Evolutionary conservation across 805 yeast genomes (phyloP), one percentile per base, ranked within the genome.

Genomic region (Priceomyces carsonii): DNA sequence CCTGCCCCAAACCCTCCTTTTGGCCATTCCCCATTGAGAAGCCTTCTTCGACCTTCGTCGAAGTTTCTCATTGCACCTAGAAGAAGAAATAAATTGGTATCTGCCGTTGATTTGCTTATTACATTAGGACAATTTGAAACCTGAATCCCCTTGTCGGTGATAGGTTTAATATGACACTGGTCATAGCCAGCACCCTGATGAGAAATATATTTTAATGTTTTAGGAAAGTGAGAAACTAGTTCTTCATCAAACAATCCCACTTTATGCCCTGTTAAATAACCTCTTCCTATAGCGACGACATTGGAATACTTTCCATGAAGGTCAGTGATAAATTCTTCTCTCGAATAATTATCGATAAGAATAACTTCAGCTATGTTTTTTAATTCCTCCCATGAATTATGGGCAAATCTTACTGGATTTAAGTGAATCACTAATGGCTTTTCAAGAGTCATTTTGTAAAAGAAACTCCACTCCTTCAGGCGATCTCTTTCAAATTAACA

Each of bases 181-280:
- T 78, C 82, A 51, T 77, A 79, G 13, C 84, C 84, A 1, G 82
- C 82, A 33, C 82, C 80, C 47, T 62, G 63, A 48, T 74, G 72
- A 39, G 72, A 59, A 25, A 75, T 61, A 14, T 61, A 66, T 47
- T 71, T 66, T 28, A 76, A 45, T 7, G 64, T 35, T 1, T 63
- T 39, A 5, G 72, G 70, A 26, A 73, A 45, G 22, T 51, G 50
- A 10, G 46, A 37, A 10, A 70, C 50, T 29, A 76, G 51, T 38
- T 73, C 76, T 38, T 57, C 63, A 43, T 73, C 75, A 46, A 74
- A 55, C 18, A 65, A 43, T 2, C 78, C 79, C 6, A 71, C 61
- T 35, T 44, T 45, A 10, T 43, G 43, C 13, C 57, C 63, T 34
- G 70, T 65, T 35, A 59, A 64, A 43, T 68, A 62, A 13, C 76